A percentile compares a stretch with the other conserved stretches of the same genome.
These are phyloP conservation scores for Pascua guehoae DNA, from an alignment of 1,284 basidiomycete genomes.

Conservation along the genomic window DNA sequence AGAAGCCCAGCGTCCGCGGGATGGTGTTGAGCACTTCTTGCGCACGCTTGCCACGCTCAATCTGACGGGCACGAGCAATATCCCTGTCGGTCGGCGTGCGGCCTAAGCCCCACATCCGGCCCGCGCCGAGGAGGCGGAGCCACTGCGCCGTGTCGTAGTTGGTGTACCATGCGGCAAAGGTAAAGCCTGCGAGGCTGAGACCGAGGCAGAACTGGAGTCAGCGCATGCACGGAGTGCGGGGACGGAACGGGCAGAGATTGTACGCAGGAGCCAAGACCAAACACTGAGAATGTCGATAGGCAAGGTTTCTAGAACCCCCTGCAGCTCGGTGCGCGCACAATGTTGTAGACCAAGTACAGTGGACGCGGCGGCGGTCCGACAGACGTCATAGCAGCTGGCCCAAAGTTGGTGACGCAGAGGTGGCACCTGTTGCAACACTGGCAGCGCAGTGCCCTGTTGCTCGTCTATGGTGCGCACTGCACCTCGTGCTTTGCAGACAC, in stretches of 20 bases:
- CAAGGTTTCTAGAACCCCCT: no score
- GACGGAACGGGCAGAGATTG: not conserved
- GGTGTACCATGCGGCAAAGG: slow-evolving; percentile 35
- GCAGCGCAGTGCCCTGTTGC: no score
- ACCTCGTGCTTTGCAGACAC: no score
- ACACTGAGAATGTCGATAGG: no score
- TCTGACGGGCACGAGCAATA: slow-evolving; percentile 37
- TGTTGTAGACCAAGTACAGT: no score
- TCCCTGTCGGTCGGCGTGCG: slow-evolving; percentile 35
- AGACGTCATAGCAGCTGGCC: no score
- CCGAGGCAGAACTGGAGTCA: slow-evolving; percentile 37
- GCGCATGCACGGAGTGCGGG: not conserved
- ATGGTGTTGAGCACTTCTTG: slow-evolving; percentile 31
- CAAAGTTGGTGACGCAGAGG: no score
- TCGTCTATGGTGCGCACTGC: no score
- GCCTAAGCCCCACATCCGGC: slow-evolving; percentile 30
- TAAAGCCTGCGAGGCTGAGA: slow-evolving; percentile 35
- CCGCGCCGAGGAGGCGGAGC: slow-evolving; percentile 30
- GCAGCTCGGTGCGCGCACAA: no score
- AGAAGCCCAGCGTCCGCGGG: slow-evolving; percentile 31
- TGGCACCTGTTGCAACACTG: no score
- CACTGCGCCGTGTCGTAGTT: slow-evolving; percentile 43
- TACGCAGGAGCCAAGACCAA: not conserved
- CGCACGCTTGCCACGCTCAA: slow-evolving; percentile 35
- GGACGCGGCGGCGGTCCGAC: no score